Conservation (phyloP, 345 rosid species). For the Syzygium aromaticum region DNA sequence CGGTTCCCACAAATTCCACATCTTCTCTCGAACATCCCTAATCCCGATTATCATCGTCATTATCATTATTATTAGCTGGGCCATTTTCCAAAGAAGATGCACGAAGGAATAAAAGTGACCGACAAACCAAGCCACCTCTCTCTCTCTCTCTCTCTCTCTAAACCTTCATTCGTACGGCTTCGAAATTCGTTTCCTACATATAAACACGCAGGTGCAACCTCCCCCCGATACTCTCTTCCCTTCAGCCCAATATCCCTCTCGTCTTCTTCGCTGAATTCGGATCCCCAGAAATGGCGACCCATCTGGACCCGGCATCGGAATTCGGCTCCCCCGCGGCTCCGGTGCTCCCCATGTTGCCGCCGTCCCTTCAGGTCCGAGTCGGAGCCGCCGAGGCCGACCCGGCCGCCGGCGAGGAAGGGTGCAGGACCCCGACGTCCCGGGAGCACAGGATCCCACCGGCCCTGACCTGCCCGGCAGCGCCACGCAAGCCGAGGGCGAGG, state of each 20-base stretch:
- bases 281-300: background rate
- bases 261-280: background rate
- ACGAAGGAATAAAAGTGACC: background rate
- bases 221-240: background rate
- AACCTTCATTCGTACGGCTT: background rate
- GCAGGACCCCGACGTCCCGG: conserved; percentile 8
- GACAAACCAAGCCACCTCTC: background rate
- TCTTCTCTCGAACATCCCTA: too few species aligned
- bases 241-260: background rate
- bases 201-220: background rate
- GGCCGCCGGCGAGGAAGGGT: background rate
- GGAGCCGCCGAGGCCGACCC: background rate
- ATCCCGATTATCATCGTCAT: too few species aligned
- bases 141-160: background rate
- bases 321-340: background rate
- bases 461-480: conserved; percentile 7
- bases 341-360: background rate
- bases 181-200: background rate
- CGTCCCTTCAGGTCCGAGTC: background rate
- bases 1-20: too few species aligned
- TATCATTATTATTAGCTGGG: background rate
- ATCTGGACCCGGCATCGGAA: background rate
- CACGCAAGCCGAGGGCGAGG: conserved; percentile 1
- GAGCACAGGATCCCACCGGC: conserved; percentile 3
- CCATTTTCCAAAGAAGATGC: background rate